Evolutionary conservation across 208 protist genomes (phyloP).

Genomic region (Trypanosomatidae sp.): DNA sequence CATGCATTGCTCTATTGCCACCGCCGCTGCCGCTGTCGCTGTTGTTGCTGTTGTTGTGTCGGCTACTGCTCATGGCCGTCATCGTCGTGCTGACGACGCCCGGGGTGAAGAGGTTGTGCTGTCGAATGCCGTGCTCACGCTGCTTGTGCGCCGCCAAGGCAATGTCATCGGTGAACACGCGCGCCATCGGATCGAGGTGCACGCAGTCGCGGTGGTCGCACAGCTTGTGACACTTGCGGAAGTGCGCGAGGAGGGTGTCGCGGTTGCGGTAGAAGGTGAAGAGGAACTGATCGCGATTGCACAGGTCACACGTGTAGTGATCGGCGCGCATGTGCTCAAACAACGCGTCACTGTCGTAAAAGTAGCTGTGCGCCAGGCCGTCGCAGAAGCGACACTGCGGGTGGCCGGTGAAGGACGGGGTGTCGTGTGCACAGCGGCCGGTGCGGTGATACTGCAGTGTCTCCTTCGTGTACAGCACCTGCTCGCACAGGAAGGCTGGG

Average conservation of each 20-base stretch:
- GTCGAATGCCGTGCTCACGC: slow-evolving; percentile 45
- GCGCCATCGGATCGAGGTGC: slow-evolving; percentile 57
- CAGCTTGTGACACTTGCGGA: slow-evolving; percentile 51
- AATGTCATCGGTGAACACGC: slow-evolving; percentile 71
- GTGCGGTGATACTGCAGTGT: slow-evolving; percentile 41
- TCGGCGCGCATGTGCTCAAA: slow-evolving; percentile 81
- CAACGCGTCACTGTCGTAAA: slow-evolving; percentile 77
- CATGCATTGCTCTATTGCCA: background rate
- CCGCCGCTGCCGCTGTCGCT: background rate
- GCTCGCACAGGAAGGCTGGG: slow-evolving; percentile 75
- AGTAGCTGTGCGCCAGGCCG: slow-evolving; percentile 7
- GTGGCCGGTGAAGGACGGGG: slow-evolving; percentile 69
- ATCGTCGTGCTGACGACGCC: slow-evolving; percentile 3
- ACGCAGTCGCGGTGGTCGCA: slow-evolving; percentile 80
- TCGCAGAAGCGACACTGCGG: slow-evolving; percentile 73
- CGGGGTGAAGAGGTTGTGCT: slow-evolving; percentile 12
- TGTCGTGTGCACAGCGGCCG: slow-evolving; percentile 39
- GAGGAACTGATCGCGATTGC: slow-evolving; percentile 65
- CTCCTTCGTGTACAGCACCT: slow-evolving; percentile 37
- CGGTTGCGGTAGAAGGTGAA: slow-evolving; percentile 79
- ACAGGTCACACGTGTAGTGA: slow-evolving; percentile 85
- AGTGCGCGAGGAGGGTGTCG: slow-evolving; percentile 64
- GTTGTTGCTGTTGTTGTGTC: background rate
- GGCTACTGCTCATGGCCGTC: slow-evolving; percentile 2
- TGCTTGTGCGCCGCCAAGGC: slow-evolving; percentile 72